Base-by-base conservation (phyloP, 2,329 filamentous ascomycete genomes). In the Xylariaceae sp. region DNA sequence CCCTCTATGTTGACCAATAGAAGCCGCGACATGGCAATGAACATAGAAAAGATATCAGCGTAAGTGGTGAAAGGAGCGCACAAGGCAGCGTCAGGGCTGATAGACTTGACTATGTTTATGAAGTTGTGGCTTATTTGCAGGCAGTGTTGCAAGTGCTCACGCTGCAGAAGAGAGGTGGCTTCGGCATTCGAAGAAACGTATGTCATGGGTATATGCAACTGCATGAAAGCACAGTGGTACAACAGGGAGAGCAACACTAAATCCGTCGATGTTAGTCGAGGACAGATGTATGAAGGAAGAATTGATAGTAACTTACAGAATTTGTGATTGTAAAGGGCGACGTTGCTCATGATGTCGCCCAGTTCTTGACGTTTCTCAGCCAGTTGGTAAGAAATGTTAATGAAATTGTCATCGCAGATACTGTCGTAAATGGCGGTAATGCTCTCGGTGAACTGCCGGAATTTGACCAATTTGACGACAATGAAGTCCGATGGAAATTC, bases 181-280 rank as follows among this genome's bases (percentile, higher is more conserved):
- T 67, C 66, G 18, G 65, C 66, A 2, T 68, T 63, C 5, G 70
- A 64, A 15, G 64, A 53, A 62, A 71, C 64, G 45, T 66, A 68
- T 4, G 74, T 74, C 6, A 74, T 75, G 0, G 76, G 75, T 37
- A 77, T 70, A 62, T 77, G 75, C 15, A 67, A 42, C 10, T 65
- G 63, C 5, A 59, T 34, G 4, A 64, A 49, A 9, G 58, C 56
- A 34, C 44, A 55, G 23, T 60, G 53, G 2, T 64, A 59, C 3
- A 62, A 39, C 39, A 10, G 53, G 61, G 63, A 65, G 23, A 62
- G 49, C n/a, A 62, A 53, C 2, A 54, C 62, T 70, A 4, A 55
- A 51, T 4, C 4, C 4, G 23, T 39, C 9, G 7, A 23, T 37
- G 53, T 51, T 42, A 55, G 57, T 3, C 48, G 10, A 8, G 17